phyloP scores from a whole-genome alignment of 2,329 filamentous ascomycete species.

The Cryphonectria radicalis region DNA sequence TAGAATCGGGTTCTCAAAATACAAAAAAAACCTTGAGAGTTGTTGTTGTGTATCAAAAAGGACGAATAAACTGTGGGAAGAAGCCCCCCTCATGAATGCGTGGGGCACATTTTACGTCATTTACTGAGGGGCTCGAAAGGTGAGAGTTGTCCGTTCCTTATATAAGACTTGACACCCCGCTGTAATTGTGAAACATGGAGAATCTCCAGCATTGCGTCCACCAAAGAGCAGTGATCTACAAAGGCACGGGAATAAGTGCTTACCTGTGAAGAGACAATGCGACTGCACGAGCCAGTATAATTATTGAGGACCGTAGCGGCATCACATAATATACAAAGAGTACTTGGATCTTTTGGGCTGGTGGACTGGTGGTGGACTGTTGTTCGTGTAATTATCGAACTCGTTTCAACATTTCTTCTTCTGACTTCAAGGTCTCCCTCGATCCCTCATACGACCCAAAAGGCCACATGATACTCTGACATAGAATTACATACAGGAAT shows the following conservation, averaged over 20 bases:
- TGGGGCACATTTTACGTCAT: slow-evolving; percentile 29
- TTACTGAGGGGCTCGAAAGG: not conserved
- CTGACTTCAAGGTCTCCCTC: not conserved
- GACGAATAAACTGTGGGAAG: not conserved
- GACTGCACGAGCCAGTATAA: not conserved
- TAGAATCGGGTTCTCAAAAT: not conserved
- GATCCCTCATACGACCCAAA: not conserved
- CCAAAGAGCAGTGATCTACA: not conserved
- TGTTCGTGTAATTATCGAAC: too few relatives aligned
- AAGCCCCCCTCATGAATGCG: slow-evolving; percentile 15
- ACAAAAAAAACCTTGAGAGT: not conserved
- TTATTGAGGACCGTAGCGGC: not conserved
- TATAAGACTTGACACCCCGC: not conserved
- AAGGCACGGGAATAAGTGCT: not conserved
- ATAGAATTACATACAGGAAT: not conserved
- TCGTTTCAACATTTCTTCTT: not conserved
- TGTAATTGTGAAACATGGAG: not conserved
- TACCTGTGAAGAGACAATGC: not conserved
- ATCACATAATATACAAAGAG: not conserved
- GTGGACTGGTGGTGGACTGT: not conserved
- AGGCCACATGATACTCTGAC: not conserved
- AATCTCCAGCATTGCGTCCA: not conserved
- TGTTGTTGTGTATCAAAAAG: not conserved
- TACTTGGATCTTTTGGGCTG: not conserved
- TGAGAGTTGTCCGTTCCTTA: slow-evolving; percentile 5